These are phyloP conservation scores for Glycyrrhiza uralensis DNA, from an alignment of 306 rosid species.

Conservation along the genomic window DNA sequence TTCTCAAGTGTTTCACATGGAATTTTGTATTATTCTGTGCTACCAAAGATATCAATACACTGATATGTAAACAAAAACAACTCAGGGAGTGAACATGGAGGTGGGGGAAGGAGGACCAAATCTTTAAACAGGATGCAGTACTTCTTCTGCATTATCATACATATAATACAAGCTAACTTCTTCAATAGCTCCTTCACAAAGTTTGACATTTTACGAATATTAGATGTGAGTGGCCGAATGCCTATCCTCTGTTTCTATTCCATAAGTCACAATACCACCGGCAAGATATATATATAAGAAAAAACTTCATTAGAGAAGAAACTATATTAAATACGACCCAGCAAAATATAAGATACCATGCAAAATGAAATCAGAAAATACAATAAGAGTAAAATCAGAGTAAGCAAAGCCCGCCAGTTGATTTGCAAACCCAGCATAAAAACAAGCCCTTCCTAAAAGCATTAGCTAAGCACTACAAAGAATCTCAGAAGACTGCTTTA, in stretches of 20 bases:
- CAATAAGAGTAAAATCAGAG: neutral
- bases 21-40: neutral
- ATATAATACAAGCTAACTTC: neutral
- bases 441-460: neutral
- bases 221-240: neutral
- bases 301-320: too few species aligned
- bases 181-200: neutral
- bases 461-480: neutral
- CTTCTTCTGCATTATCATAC: neutral
- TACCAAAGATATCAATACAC: neutral
- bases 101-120: neutral
- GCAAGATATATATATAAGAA: too few species aligned
- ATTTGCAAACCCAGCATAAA: neutral
- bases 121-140: conserved; percentile 3
- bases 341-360: neutral
- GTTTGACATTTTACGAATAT: neutral
- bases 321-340: too few species aligned
- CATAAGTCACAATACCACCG: neutral
- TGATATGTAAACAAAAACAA: neutral
- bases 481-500: neutral
- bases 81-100: neutral
- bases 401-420: neutral
- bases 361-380: neutral
- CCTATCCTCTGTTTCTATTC: neutral
- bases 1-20: neutral